Percentiles rank a stretch among this genome's conserved stretches.
These are phyloP conservation scores for Murraya koenigii DNA, from an alignment of 345 rosid species.

Conservation along the genomic window DNA sequence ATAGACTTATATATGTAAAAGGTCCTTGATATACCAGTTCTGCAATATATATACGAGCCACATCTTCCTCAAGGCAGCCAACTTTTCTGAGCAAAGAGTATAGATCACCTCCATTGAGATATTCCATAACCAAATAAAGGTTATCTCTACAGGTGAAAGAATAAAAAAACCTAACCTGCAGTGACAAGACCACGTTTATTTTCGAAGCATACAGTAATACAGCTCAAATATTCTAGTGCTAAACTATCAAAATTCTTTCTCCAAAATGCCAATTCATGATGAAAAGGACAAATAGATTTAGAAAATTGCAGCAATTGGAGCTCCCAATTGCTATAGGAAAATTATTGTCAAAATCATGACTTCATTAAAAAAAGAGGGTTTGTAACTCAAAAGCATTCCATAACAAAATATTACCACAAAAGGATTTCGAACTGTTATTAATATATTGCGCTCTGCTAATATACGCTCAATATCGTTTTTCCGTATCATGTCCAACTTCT, in stretches of 20 bases:
- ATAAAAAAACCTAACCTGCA: slow-evolving; percentile 83
- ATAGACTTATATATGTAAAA: slow-evolving; percentile 7
- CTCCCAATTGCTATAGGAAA: neutral
- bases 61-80: slow-evolving; percentile 75
- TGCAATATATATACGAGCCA: slow-evolving; percentile 76
- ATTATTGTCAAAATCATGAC: neutral
- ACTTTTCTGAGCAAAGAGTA: slow-evolving; percentile 75
- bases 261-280: neutral
- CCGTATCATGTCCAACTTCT: slow-evolving; percentile 77
- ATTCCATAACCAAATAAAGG: slow-evolving; percentile 91
- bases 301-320: slow-evolving; percentile 9
- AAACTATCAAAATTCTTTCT: slow-evolving; percentile 7
- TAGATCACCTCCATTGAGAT: slow-evolving; percentile 84
- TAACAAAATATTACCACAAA: slow-evolving; percentile 59
- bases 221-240: neutral
- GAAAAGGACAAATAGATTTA: neutral
- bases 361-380: neutral
- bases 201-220: neutral
- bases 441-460: slow-evolving; percentile 75
- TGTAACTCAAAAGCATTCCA: slow-evolving; percentile 9
- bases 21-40: slow-evolving; percentile 62
- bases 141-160: slow-evolving; percentile 86
- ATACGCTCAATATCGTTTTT: slow-evolving; percentile 78
- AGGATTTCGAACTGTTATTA: slow-evolving; percentile 79
- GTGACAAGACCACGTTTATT: slow-evolving; percentile 19